Conservation (phyloP, 441 rosid species). For the Adansonia grandidieri region DNA sequence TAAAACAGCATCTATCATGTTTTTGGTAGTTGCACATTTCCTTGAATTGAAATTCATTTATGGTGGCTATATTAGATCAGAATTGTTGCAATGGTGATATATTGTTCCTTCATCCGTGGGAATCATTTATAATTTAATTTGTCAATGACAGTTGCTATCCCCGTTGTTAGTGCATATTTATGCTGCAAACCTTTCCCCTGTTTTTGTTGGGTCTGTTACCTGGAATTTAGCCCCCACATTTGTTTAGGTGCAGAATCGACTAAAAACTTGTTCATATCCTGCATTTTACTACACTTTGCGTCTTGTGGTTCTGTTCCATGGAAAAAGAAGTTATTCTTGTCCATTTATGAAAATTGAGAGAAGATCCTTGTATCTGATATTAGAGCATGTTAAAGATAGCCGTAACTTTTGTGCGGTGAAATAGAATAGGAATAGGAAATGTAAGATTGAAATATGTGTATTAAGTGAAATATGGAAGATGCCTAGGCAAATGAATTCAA, state of each 20-base stretch:
- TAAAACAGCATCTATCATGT: slow-evolving; percentile 18
- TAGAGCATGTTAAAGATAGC: background rate
- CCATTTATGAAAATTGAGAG: slow-evolving; percentile 14
- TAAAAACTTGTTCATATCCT: slow-evolving; percentile 12
- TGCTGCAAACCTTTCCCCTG: background rate
- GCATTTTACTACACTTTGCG: slow-evolving; percentile 12
- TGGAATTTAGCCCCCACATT: slow-evolving; percentile 1
- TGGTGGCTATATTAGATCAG: slow-evolving; percentile 15
- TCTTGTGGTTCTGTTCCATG: background rate
- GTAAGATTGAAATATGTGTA: background rate
- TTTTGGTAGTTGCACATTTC: slow-evolving; percentile 12
- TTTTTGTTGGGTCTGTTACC: background rate
- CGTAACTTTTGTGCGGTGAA: background rate
- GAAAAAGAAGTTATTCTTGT: background rate
- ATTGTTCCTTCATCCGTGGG: background rate
- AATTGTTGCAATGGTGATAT: background rate
- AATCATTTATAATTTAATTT: background rate
- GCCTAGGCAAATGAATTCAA: background rate
- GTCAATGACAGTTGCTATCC: slow-evolving; percentile 5
- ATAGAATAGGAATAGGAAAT: slow-evolving; percentile 8
- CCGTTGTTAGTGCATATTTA: background rate
- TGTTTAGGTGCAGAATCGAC: slow-evolving; percentile 12
- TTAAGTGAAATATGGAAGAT: slow-evolving; percentile 4
- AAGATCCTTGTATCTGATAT: background rate
- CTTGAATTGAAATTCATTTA: background rate